phyloP scores from a whole-genome alignment of 495 filamentous ascomycete species.

The Penicillium roqueforti region DNA sequence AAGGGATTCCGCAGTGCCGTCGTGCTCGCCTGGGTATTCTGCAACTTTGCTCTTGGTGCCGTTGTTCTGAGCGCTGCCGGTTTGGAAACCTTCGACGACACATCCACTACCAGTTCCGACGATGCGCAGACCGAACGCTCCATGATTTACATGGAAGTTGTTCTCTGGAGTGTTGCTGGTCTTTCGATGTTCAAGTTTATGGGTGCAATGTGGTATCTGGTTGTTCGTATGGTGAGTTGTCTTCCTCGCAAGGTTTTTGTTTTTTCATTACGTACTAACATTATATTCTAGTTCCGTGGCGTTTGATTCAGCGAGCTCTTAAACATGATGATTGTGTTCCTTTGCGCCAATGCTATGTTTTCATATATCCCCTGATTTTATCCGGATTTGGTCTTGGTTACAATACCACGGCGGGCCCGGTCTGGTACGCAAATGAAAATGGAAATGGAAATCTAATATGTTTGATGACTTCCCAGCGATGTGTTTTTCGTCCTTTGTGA shows the following conservation, averaged over 20 bases:
- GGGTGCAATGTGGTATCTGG: slow-evolving; percentile 91
- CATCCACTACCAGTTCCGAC: slow-evolving; percentile 19
- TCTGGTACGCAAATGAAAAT: slow-evolving; percentile 23
- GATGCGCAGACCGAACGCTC: slow-evolving; percentile 48
- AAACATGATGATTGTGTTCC: slow-evolving; percentile 15
- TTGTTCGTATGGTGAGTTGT: slow-evolving; percentile 67
- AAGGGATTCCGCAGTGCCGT: slow-evolving; percentile 89
- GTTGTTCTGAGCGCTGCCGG: slow-evolving; percentile 85
- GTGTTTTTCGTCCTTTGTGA: slow-evolving; percentile 6
- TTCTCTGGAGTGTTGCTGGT: slow-evolving; percentile 89
- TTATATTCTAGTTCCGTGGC: slow-evolving; percentile 42
- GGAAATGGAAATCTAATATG: slow-evolving; percentile 17
- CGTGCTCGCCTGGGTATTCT: slow-evolving; percentile 94
- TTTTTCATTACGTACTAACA: slow-evolving; percentile 15
- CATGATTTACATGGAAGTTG: slow-evolving; percentile 83
- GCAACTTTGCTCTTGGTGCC: slow-evolving; percentile 84
- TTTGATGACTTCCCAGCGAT: slow-evolving; percentile 17
- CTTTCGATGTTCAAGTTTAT: slow-evolving; percentile 85
- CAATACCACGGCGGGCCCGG: slow-evolving; percentile 31
- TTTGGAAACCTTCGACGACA: slow-evolving; percentile 56
- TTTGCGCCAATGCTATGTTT: slow-evolving; percentile 18
- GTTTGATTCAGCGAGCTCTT: slow-evolving; percentile 32
- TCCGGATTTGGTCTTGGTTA: slow-evolving; percentile 10
- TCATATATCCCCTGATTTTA: slow-evolving; percentile 21
- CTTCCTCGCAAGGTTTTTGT: neutral